A percentile compares a stretch with the other conserved stretches of the same genome.
phyloP scores from a whole-genome alignment of 2,329 filamentous ascomycete genomes.

The Didymella arachidicola region DNA sequence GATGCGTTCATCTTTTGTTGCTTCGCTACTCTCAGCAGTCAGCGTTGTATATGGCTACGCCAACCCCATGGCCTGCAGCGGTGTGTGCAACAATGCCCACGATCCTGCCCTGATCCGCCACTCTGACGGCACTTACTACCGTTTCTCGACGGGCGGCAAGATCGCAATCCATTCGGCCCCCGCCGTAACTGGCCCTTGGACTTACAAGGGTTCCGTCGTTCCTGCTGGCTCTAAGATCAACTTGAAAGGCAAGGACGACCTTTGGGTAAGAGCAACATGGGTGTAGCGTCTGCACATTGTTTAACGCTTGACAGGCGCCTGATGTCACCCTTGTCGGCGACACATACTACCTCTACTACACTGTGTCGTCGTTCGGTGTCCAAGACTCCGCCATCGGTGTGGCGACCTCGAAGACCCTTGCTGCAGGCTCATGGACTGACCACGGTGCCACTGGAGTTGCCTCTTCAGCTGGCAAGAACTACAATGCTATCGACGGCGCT shows the following conservation, averaged over 20 bases:
- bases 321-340: slow-evolving; percentile 66
- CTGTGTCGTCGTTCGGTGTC: slow-evolving; percentile 68
- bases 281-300: background rate
- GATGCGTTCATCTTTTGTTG: slow-evolving; percentile 33
- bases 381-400: slow-evolving; percentile 69
- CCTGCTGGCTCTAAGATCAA: slow-evolving; percentile 57
- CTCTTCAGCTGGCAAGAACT: slow-evolving; percentile 49
- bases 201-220: slow-evolving; percentile 56
- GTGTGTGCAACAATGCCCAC: slow-evolving; percentile 56
- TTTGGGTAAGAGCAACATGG: slow-evolving; percentile 55
- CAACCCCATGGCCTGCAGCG: slow-evolving; percentile 52
- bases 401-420: slow-evolving; percentile 59
- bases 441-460: slow-evolving; percentile 62
- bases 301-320: slow-evolving; percentile 61
- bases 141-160: slow-evolving; percentile 61
- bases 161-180: slow-evolving; percentile 60
- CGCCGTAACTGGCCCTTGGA: slow-evolving; percentile 61
- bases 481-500: slow-evolving; percentile 63
- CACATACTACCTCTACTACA: slow-evolving; percentile 71
- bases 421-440: slow-evolving; percentile 64
- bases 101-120: slow-evolving; percentile 60
- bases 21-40: slow-evolving; percentile 30
- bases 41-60: slow-evolving; percentile 47
- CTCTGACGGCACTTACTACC: slow-evolving; percentile 60
- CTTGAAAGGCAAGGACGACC: slow-evolving; percentile 56